These are phyloP conservation scores for Heliosperma pusillum DNA, from an alignment of 148 eudicot genomes.

Conservation along the genomic window DNA sequence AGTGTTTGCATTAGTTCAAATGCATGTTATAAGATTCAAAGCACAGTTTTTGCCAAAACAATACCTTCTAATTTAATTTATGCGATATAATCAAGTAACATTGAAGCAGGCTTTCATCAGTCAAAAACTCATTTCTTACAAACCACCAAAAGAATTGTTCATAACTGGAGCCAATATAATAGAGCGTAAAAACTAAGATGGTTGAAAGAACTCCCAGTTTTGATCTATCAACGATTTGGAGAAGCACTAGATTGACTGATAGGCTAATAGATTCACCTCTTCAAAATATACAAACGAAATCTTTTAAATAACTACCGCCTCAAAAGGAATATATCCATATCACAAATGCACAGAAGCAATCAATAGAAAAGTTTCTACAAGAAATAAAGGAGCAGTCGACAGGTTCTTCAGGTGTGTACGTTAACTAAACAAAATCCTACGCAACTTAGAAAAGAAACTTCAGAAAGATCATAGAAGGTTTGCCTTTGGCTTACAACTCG, in stretches of 20 bases:
- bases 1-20: neutral
- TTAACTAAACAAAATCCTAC: conserved; percentile 9
- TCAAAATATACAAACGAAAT: neutral
- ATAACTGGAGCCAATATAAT: neutral
- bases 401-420: conserved; percentile 7
- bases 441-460: conserved; percentile 7
- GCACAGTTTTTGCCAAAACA: no score
- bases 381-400: neutral
- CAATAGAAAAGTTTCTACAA: neutral
- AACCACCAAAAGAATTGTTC: neutral
- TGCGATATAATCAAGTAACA: neutral
- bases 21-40: no score
- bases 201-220: neutral
- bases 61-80: neutral
- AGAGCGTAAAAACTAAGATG: neutral
- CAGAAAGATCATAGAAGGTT: neutral
- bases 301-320: neutral
- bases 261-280: neutral
- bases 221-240: neutral
- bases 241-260: neutral
- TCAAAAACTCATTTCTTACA: neutral
- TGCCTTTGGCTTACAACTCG: neutral
- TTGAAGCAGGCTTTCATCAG: neutral
- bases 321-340: neutral
- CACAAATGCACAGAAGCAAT: neutral